Conservation (phyloP, 768 basidiomycete species). For the Myochromella boudieri region DNA sequence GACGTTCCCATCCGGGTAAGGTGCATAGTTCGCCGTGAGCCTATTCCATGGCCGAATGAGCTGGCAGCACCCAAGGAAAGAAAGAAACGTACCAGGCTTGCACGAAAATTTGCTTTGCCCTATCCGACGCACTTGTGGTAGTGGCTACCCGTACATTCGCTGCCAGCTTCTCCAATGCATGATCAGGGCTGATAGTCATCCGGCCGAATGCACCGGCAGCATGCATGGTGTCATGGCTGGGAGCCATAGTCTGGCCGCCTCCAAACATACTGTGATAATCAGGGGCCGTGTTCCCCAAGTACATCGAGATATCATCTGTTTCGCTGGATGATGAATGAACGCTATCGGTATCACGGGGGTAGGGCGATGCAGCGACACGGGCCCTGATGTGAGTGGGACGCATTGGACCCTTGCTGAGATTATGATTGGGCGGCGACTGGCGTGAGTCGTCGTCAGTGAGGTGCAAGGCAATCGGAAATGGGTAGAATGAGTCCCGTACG, state of each 20-base stretch:
- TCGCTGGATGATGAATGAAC: constrained; percentile 87
- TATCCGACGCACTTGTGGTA: constrained; percentile 87
- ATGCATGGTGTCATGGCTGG: constrained; percentile 56
- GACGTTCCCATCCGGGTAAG: constrained; percentile 90
- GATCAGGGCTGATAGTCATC: constrained; percentile 75
- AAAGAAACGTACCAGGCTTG: constrained; percentile 74
- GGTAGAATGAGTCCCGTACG: constrained; percentile 31
- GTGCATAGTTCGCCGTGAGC: constrained; percentile 87
- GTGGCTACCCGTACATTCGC: constrained; percentile 86
- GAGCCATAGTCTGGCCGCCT: constrained; percentile 43
- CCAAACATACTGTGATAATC: constrained; percentile 73
- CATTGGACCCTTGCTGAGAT: constrained; percentile 72
- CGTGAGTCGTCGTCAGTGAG: constrained; percentile 28
- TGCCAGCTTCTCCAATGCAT: constrained; percentile 81
- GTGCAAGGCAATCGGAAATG: constrained; percentile 10
- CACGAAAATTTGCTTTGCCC: constrained; percentile 91
- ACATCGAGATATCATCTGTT: constrained; percentile 86
- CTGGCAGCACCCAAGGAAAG: constrained; percentile 8
- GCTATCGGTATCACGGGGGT: constrained; percentile 82
- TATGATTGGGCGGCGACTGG: constrained; percentile 76
- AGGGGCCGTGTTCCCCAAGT: constrained; percentile 50
- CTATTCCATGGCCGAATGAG: constrained; percentile 33
- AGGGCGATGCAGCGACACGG: constrained; percentile 79
- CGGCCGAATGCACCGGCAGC: constrained; percentile 74
- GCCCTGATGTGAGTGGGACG: constrained; percentile 78